These are phyloP conservation scores for Sphagnum fallax DNA, from an alignment of 228 moss, liverwort and hornwort genomes.

Conservation along the genomic window DNA sequence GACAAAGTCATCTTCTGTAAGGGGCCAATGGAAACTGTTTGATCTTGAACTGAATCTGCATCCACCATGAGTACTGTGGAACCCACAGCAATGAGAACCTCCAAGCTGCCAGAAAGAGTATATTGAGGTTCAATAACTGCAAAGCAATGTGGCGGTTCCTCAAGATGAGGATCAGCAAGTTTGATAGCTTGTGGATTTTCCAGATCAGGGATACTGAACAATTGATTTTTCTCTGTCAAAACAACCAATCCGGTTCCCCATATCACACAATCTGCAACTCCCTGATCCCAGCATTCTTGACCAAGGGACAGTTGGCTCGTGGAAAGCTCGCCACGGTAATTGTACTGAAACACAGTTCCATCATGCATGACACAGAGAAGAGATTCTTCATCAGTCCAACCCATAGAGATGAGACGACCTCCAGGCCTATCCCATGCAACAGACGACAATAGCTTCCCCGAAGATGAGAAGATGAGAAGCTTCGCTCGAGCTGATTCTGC, in stretches of 20 bases:
- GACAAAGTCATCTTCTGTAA: constrained; percentile 90
- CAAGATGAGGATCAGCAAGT: constrained; percentile 76
- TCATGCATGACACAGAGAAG: constrained; percentile 82
- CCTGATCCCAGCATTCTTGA: constrained; percentile 88
- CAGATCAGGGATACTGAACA: constrained; percentile 88
- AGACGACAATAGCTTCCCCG: constrained; percentile 67
- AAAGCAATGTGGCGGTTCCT: constrained; percentile 85
- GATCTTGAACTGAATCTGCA: constrained; percentile 65
- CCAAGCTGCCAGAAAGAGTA: constrained; percentile 79
- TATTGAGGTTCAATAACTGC: constrained; percentile 75
- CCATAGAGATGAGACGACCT: constrained; percentile 69
- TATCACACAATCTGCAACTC: constrained; percentile 74
- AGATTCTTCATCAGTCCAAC: constrained; percentile 91
- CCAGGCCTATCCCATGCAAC: constrained; percentile 91
- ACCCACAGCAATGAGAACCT: constrained; percentile 81
- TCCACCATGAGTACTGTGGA: constrained; percentile 73
- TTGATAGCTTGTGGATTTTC: constrained; percentile 65
- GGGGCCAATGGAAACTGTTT: constrained; percentile 70
- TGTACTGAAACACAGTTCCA: constrained; percentile 88
- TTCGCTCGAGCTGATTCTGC: constrained; percentile 90
- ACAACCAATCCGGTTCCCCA: constrained; percentile 85
- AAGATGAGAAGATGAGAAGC: constrained; percentile 70
- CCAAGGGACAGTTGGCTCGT: constrained; percentile 72
- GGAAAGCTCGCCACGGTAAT: constrained; percentile 78
- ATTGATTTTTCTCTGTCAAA: constrained; percentile 73